These are phyloP conservation scores for Cicer cuneatum DNA, from an alignment of 306 rosid species.

Conservation along the genomic window DNA sequence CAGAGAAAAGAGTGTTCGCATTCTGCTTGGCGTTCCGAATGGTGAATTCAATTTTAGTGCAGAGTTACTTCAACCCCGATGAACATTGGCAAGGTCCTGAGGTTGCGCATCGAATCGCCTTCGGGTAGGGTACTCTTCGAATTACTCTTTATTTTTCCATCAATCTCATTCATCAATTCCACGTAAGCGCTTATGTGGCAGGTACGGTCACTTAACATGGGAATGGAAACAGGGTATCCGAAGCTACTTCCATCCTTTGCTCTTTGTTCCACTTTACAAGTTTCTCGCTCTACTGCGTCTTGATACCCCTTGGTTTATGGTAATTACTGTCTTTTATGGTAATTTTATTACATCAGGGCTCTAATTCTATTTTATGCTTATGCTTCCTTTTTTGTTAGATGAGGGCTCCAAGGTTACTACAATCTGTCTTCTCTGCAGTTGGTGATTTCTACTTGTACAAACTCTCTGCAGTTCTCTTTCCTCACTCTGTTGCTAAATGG, in stretches of 20 bases:
- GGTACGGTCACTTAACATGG: slow-evolving; percentile 96
- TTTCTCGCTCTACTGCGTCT: slow-evolving; percentile 67
- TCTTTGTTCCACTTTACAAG: slow-evolving; percentile 76
- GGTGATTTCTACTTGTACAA: slow-evolving; percentile 87
- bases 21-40: slow-evolving; percentile 78
- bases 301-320: slow-evolving; percentile 85
- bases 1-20: slow-evolving; percentile 51
- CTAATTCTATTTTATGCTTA: slow-evolving; percentile 6
- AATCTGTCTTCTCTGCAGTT: slow-evolving; percentile 74
- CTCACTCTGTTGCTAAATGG: slow-evolving; percentile 72
- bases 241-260: slow-evolving; percentile 84
- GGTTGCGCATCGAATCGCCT: slow-evolving; percentile 84
- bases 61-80: slow-evolving; percentile 92
- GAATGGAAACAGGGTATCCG: slow-evolving; percentile 93
- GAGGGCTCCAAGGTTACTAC: slow-evolving; percentile 84
- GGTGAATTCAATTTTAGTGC: slow-evolving; percentile 71
- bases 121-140: slow-evolving; percentile 55
- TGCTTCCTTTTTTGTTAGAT: slow-evolving; percentile 53
- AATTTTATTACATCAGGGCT: neutral
- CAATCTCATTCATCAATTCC: slow-evolving; percentile 11
- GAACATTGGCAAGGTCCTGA: slow-evolving; percentile 98
- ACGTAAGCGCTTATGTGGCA: slow-evolving; percentile 43
- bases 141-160: neutral
- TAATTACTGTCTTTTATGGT: slow-evolving; percentile 11
- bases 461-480: slow-evolving; percentile 69